phyloP scores from a whole-genome alignment of 2,329 filamentous ascomycete species.

The Fusarium veterinarium region DNA sequence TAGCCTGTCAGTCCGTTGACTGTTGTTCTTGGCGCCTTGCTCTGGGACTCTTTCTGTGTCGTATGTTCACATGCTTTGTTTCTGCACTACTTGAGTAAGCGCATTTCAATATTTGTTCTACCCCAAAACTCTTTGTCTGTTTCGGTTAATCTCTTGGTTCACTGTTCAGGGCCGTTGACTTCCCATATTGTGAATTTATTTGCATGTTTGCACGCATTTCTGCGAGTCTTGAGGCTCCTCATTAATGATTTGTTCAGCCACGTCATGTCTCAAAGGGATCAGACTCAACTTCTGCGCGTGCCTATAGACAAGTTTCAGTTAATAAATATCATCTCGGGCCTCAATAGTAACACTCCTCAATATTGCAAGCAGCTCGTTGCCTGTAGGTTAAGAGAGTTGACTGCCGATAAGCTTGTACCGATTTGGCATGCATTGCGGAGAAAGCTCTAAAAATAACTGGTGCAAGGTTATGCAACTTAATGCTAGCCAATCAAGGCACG shows the following conservation, averaged over 20 bases:
- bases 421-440: neutral
- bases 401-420: neutral
- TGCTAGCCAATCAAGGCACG: neutral
- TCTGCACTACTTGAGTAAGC: neutral
- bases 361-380: neutral
- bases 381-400: neutral
- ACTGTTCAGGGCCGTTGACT: too few species aligned
- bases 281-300: too few species aligned
- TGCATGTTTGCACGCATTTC: too few species aligned
- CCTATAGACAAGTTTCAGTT: neutral
- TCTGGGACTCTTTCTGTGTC: neutral
- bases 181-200: too few species aligned
- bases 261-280: too few species aligned
- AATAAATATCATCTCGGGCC: neutral
- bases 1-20: neutral
- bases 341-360: rapidly evolving
- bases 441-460: neutral
- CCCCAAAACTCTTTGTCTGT: neutral
- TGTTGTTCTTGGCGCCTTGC: neutral
- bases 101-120: neutral
- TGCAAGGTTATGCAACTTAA: neutral
- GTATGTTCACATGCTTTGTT: neutral
- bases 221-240: too few species aligned
- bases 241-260: too few species aligned
- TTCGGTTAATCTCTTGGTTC: too few species aligned